Evolutionary conservation across 2,329 filamentous ascomycete species (phyloP).

Genomic region (Chaetomium olivaceum): DNA sequence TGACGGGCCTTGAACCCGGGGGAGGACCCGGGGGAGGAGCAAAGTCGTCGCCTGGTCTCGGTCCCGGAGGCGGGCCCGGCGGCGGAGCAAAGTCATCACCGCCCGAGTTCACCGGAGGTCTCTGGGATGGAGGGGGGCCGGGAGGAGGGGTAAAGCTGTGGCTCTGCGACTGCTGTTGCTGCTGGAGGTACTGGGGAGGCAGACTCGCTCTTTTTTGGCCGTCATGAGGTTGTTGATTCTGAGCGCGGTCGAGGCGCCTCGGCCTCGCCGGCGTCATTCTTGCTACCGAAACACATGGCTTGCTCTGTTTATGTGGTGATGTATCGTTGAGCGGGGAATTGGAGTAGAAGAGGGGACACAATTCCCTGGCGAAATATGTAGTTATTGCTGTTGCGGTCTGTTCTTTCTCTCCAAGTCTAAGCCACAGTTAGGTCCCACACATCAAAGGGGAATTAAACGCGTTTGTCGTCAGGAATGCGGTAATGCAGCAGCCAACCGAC

Average conservation of each 20-base stretch:
- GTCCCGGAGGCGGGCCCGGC: constrained; percentile 27
- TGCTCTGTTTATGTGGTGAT: background rate
- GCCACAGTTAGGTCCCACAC: background rate
- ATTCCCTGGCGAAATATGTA: background rate
- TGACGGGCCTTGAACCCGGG: constrained; percentile 32
- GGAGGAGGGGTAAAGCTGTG: constrained; percentile 30
- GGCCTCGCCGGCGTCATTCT: constrained; percentile 41
- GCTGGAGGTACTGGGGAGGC: constrained; percentile 25
- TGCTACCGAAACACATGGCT: constrained; percentile 54
- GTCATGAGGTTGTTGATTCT: constrained; percentile 31
- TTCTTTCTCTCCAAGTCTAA: background rate
- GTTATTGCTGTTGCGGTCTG: background rate
- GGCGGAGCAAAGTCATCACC: constrained; percentile 30
- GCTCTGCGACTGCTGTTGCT: constrained; percentile 21
- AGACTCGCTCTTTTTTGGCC: constrained; percentile 25
- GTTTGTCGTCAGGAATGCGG: background rate
- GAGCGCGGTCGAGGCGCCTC: constrained; percentile 44
- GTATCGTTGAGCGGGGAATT: background rate
- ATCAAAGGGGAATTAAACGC: background rate
- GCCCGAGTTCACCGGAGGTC: constrained; percentile 17
- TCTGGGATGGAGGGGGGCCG: constrained; percentile 34
- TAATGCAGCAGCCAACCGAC: background rate
- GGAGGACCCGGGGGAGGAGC: constrained; percentile 28
- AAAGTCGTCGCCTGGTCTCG: constrained; percentile 27
- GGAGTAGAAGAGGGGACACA: background rate